These are phyloP conservation scores for Cercospora berteroae DNA, from an alignment of 2,329 filamentous ascomycete species.

Conservation along the genomic window DNA sequence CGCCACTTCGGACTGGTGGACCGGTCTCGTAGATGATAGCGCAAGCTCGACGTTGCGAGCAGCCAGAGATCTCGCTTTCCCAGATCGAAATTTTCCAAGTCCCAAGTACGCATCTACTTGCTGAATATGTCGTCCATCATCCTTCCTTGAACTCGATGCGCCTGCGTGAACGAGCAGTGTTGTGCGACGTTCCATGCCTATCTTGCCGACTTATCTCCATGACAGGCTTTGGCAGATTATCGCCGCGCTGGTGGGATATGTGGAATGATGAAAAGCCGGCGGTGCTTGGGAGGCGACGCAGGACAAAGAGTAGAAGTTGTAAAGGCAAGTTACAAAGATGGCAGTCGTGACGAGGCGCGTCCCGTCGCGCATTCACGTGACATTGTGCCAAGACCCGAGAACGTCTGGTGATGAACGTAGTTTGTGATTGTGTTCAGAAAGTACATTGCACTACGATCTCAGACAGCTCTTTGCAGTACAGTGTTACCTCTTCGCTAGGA, in stretches of 20 bases:
- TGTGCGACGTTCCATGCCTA: constrained; percentile 18
- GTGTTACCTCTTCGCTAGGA: too few relatives aligned
- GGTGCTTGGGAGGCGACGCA: not conserved
- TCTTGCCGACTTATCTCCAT: constrained; percentile 5
- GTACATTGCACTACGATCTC: too few relatives aligned
- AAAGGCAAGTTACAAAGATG: not conserved
- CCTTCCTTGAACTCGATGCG: constrained; percentile 42
- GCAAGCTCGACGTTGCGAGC: not conserved
- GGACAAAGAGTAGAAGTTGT: not conserved
- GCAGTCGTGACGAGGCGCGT: not conserved
- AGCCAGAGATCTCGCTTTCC: not conserved
- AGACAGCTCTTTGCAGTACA: not conserved
- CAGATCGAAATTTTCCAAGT: not conserved
- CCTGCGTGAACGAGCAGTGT: constrained; percentile 47
- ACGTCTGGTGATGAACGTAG: too few relatives aligned
- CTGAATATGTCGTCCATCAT: constrained; percentile 44
- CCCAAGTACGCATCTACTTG: constrained; percentile 43
- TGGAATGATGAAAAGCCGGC: not conserved
- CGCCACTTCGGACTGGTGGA: not conserved
- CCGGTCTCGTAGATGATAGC: constrained; percentile 29
- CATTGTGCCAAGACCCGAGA: not conserved
- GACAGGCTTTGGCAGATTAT: not conserved
- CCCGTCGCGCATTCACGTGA: not conserved
- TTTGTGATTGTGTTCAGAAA: too few relatives aligned
- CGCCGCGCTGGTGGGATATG: not conserved